These are phyloP conservation scores for Yamadazyma endophytica DNA, from an alignment of 805 yeast genomes.

Conservation along the genomic window DNA sequence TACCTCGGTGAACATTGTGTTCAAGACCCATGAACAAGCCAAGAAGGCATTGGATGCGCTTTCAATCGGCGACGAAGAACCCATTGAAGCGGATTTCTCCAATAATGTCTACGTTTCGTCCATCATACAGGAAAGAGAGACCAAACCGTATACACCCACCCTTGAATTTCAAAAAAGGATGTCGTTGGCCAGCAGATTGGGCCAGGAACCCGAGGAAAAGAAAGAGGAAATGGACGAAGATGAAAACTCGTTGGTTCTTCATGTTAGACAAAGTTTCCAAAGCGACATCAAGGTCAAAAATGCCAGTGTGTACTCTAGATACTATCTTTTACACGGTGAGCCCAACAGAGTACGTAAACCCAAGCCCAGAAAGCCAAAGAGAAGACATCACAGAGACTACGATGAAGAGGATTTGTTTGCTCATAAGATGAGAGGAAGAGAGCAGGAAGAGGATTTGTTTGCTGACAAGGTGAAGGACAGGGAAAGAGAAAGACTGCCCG, in stretches of 20 bases:
- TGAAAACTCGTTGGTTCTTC: slow-evolving; percentile 31
- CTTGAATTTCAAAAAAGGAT: slow-evolving; percentile 29
- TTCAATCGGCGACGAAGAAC: slow-evolving; percentile 19
- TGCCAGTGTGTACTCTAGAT: slow-evolving; percentile 56
- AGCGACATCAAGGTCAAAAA: slow-evolving; percentile 55
- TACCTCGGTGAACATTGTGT: slow-evolving; percentile 51
- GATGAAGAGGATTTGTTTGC: slow-evolving; percentile 33
- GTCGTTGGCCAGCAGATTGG: slow-evolving; percentile 27
- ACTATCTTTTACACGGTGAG: slow-evolving; percentile 68
- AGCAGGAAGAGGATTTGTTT: slow-evolving; percentile 32
- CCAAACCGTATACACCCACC: slow-evolving; percentile 37
- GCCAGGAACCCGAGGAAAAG: slow-evolving; percentile 13
- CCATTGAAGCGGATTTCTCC: slow-evolving; percentile 9
- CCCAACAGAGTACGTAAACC: slow-evolving; percentile 53
- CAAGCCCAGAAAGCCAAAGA: slow-evolving; percentile 7
- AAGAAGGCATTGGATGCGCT: slow-evolving; percentile 31
- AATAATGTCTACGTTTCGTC: slow-evolving; percentile 16
- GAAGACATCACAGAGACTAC: slow-evolving; percentile 9
- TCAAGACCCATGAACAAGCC: slow-evolving; percentile 41
- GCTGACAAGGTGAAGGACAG: slow-evolving; percentile 27
- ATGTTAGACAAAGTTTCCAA: slow-evolving; percentile 47
- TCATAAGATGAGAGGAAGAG: slow-evolving; percentile 17
- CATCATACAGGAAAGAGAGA: slow-evolving; percentile 33
- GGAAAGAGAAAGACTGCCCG: slow-evolving; percentile 17
- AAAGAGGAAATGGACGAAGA: slow-evolving; percentile 33